Evolutionary conservation across 2,329 filamentous ascomycete genomes (phyloP), one percentile per base, ranked within the genome.

Genomic region (Coniella vitis): DNA sequence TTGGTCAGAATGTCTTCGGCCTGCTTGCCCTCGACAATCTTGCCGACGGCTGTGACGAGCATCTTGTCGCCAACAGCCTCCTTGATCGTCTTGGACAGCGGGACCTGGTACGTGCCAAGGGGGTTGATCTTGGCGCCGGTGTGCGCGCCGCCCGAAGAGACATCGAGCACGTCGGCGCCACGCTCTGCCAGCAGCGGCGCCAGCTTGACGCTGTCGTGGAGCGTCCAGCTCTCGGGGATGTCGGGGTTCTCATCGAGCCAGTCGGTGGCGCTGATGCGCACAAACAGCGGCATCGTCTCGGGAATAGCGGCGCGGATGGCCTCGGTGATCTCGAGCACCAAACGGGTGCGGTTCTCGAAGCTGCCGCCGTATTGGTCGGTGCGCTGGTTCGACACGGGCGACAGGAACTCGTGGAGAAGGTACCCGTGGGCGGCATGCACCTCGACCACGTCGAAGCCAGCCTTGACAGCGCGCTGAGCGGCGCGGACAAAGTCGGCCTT

Each of bases 341-440:
- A 65, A 0, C 87, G 76, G 0, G 72, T 77, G 35, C 87, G 78
- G 66, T 91, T 90, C 67, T 86, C 83, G 55, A 85, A 84, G 39
- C 70, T 77, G 2, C 84, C 84, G 17, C 84, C 84, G 57, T 87
- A 87, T 49, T 73, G 58, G 59, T 87, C 84, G 0, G 73, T 85
- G 14, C 87, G 75, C 43, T 78, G 69, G 65, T 93, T 93, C n/a
- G 74, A 73, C 0, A 76, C 75, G 0, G 87, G 86, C 0, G 79
- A 82, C 3, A 90, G 52, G 70, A 91, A 93, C 2, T 71, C 68
- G 57, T 83, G 79, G 0, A 91, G 68, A 0, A 93, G 74, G 61
- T 90, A 93, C 1, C 87, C 87, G 59, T 93, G 87, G 0, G 87
- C 88, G 56, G 76, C 78, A 68, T 93, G 88, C 44, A 94, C 79